phyloP scores from a whole-genome alignment of 1,284 basidiomycete genomes.

The Apiotrichum laibachii region DNA sequence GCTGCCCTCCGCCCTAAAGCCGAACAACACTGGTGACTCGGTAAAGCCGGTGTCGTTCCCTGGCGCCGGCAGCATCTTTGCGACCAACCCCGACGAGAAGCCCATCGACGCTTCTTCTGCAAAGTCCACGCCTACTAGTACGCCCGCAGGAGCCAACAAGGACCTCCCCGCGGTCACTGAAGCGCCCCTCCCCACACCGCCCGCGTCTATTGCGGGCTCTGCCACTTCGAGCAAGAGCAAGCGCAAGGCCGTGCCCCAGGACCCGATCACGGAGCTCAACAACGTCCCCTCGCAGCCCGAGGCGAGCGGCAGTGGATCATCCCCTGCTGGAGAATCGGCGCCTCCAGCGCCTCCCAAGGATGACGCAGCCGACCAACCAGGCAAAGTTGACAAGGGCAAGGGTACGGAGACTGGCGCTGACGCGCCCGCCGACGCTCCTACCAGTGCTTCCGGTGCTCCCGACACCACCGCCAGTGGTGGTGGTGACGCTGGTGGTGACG shows the following conservation, averaged over 20 bases:
- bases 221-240: neutral
- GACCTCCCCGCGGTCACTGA: neutral
- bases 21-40: neutral
- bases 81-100: neutral
- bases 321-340: neutral
- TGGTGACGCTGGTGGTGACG: neutral
- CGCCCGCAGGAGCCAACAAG: neutral
- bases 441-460: neutral
- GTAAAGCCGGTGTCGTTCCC: neutral
- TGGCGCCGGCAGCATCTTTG: neutral
- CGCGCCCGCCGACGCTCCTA: neutral
- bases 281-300: too few relatives aligned
- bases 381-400: neutral
- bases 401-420: neutral
- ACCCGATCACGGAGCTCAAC: neutral
- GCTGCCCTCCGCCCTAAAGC: neutral
- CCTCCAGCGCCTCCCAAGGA: too few relatives aligned
- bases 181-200: neutral
- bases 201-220: neutral
- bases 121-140: neutral
- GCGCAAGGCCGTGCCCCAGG: conserved; percentile 7
- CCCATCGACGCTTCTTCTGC: neutral
- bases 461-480: neutral
- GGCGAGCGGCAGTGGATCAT: too few relatives aligned
- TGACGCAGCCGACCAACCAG: too few relatives aligned